phyloP scores from a whole-genome alignment of 345 rosid genomes.

The Pistacia integerrima region DNA sequence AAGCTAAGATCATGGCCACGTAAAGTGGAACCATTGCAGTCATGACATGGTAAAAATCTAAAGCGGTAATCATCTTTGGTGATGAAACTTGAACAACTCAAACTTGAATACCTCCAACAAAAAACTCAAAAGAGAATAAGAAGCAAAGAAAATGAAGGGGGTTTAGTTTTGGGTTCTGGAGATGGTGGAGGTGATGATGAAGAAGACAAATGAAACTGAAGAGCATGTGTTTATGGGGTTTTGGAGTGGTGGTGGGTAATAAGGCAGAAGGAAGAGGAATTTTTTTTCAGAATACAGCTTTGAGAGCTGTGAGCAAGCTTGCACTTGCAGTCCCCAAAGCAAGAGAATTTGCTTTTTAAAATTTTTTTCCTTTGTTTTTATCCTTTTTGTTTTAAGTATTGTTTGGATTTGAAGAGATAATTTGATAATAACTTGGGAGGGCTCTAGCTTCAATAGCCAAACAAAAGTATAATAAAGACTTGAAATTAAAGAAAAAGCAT shows the following conservation, averaged over 20 bases:
- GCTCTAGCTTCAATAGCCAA: conserved; percentile 32
- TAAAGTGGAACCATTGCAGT: conserved; percentile 98
- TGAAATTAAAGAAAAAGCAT: conserved; percentile 22
- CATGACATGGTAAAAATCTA: conserved; percentile 96
- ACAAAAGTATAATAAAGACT: conserved; percentile 14
- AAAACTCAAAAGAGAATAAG: neutral
- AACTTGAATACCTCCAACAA: neutral
- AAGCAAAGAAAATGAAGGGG: conserved; percentile 9
- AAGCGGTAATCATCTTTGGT: conserved; percentile 60
- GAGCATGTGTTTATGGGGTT: conserved; percentile 48
- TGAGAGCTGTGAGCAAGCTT: conserved; percentile 60
- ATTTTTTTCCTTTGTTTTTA: conserved; percentile 22
- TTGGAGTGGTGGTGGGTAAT: conserved; percentile 31
- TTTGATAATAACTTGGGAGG: conserved; percentile 15
- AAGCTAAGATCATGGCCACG: conserved; percentile 95
- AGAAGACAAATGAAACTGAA: conserved; percentile 21
- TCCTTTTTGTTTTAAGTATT: conserved; percentile 32
- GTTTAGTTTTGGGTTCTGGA: conserved; percentile 10
- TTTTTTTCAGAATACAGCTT: conserved; percentile 39
- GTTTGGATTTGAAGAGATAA: conserved; percentile 21
- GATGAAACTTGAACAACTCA: neutral
- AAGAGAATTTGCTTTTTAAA: conserved; percentile 16
- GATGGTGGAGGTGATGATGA: conserved; percentile 23
- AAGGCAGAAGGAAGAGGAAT: conserved; percentile 35
- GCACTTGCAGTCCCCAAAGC: conserved; percentile 59